Percentiles rank a stretch among this genome's conserved stretches.
These are phyloP conservation scores for Angomonas desouzai DNA, from an alignment of 208 protist genomes.

Conservation along the genomic window DNA sequence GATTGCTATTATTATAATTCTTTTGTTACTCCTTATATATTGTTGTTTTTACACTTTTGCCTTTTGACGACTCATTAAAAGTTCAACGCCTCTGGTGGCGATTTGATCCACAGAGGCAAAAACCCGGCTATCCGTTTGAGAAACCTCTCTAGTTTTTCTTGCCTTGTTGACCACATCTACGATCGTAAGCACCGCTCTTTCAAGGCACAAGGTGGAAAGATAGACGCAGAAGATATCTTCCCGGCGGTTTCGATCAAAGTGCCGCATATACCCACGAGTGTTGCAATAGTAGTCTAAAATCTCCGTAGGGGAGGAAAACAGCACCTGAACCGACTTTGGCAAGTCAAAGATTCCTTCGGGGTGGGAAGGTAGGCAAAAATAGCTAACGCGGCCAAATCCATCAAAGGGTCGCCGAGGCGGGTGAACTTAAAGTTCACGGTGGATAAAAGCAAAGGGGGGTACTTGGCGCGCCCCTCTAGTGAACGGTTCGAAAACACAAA, in stretches of 20 bases:
- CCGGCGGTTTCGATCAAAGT: slow-evolving; percentile 38
- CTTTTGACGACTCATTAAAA: slow-evolving; percentile 32
- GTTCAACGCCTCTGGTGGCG: slow-evolving; percentile 43
- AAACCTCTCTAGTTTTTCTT: slow-evolving; percentile 3
- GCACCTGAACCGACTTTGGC: slow-evolving; percentile 29
- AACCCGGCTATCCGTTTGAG: slow-evolving; percentile 23
- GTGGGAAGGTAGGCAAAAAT: slow-evolving; percentile 39
- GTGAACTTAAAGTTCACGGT: slow-evolving; percentile 53
- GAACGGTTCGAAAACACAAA: slow-evolving; percentile 69
- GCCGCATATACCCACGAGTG: slow-evolving; percentile 56
- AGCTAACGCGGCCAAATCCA: slow-evolving; percentile 59
- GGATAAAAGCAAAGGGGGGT: slow-evolving; percentile 49
- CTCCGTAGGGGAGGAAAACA: slow-evolving; percentile 52
- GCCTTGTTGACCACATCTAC: slow-evolving; percentile 15
- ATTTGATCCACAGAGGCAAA: slow-evolving; percentile 57
- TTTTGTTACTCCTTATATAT: slow-evolving; percentile 6
- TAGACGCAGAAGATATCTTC: slow-evolving; percentile 78
- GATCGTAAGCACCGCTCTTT: slow-evolving; percentile 31
- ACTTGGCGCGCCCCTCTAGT: slow-evolving; percentile 66
- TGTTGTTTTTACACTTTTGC: slow-evolving; percentile 26
- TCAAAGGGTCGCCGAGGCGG: slow-evolving; percentile 51
- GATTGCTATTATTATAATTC: slow-evolving; percentile 6
- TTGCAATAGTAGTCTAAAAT: slow-evolving; percentile 73
- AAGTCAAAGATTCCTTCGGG: slow-evolving; percentile 50
- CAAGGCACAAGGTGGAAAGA: slow-evolving; percentile 52